These are phyloP conservation scores for Fusarium siculi DNA, from an alignment of 2,329 filamentous ascomycete species.

Conservation along the genomic window DNA sequence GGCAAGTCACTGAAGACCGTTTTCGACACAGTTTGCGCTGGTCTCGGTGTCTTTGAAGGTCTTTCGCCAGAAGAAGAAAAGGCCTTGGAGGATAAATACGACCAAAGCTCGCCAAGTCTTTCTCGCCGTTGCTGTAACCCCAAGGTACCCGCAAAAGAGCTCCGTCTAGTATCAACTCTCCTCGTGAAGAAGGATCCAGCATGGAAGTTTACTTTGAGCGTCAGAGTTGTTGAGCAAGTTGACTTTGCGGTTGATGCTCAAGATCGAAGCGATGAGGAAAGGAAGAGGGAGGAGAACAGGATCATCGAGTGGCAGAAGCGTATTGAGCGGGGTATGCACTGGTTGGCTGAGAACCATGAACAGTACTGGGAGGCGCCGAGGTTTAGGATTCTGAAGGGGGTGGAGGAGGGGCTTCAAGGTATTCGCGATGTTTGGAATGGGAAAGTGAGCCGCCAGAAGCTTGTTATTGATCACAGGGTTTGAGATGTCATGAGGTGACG, in stretches of 20 bases:
- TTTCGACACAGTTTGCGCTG: conserved; percentile 1
- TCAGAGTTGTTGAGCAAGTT: not conserved
- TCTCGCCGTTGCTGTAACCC: conserved; percentile 5
- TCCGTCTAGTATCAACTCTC: not conserved
- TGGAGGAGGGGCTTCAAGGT: conserved; percentile 5
- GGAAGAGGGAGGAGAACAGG: not conserved
- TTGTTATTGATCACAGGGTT: not conserved
- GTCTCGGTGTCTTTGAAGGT: conserved; percentile 6
- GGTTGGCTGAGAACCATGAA: not conserved
- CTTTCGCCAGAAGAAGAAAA: not conserved
- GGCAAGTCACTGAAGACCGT: not conserved
- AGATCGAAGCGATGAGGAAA: not conserved
- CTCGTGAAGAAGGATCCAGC: not conserved
- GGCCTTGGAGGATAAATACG: not conserved
- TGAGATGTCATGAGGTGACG: not conserved
- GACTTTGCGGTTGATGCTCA: not conserved
- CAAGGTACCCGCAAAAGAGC: rapidly evolving
- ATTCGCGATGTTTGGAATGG: conserved; percentile 10
- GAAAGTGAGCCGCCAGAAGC: conserved; percentile 1
- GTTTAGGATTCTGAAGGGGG: not conserved
- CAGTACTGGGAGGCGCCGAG: conserved; percentile 1
- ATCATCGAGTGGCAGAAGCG: not conserved
- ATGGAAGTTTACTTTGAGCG: not conserved
- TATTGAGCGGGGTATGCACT: not conserved
- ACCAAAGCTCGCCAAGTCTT: not conserved